Evolutionary conservation across 2,329 filamentous ascomycete species (phyloP), one percentile per base, ranked within the genome.

Genomic region (Microcyclospora pomicola): DNA sequence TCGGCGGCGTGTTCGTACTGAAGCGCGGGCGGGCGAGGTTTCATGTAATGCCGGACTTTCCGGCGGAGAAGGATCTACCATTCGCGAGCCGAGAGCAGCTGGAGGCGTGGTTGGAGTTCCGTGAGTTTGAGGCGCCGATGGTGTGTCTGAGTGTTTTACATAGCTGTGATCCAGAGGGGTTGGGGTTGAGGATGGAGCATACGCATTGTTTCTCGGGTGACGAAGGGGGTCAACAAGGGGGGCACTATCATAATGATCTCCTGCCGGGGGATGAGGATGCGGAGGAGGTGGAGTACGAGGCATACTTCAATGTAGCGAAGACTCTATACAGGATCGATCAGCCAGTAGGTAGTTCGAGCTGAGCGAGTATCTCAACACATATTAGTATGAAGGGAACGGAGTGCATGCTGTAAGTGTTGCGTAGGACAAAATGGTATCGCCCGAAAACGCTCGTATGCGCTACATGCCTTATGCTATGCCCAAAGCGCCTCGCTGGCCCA

Each of bases 41-140:
- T 35, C 52, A 55, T 19, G 43, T 55, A 24, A 55, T 55, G 52
- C 52, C 52, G 2, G 52, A 54, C 34, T 55, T 55, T 11, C 50
- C 50, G 13, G 40, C 48, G 2, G 38, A 43, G 19, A 36, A 46
- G 6, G 27, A 46, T 6, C 33, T 49, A 24, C 50, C 52, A 0
- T 55, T 52, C 36, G 43, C 39, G 15, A 40, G 46, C 30, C 40
- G 46, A n/a, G 45, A 49, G 16, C 42, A 52, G n/a, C 27, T 55
- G 12, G 50, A 52, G 15, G 40, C 47, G 9, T 54, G 52, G 52
- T 32, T 55, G 30, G 54, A 49, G 1, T 55, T 47, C 27, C 52
- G 54, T 32, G 38, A 49, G 6, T 55, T 54, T 29, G 41, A 36
- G 2, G 50, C 51, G n/a, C 52, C 52, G 2, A 53, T 54, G 15